Evolutionary conservation across 1,139 yeast genomes (phyloP), one percentile per base, ranked within the genome.

Genomic region (Nakaseomyces kungkrabaensis): DNA sequence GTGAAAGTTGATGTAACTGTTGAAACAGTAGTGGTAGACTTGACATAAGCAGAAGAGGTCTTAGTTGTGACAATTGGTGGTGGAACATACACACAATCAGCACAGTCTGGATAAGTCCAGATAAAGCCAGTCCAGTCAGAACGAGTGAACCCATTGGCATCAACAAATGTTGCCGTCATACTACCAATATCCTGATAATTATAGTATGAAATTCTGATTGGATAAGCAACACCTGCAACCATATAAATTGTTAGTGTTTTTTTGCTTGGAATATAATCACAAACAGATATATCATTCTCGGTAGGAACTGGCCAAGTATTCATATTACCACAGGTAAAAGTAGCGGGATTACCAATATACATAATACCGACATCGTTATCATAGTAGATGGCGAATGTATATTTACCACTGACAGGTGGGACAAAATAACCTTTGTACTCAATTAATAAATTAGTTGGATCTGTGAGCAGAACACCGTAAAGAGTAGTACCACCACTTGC

Each of bases 341-440:
- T 29, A 5, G 44, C 22, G 4, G 33, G 34, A 11, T 41, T 41
- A n/a, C 44, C 44, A 7, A 41, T n/a, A 17, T 13, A 41, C 34
- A 41, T 41, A 11, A 29, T 17, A 41, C 34, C 34, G 13, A 13
- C 44, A 13, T 63, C 58, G 56, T 59, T 55, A 3, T 52, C 59
- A 25, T 52, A 54, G 51, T 60, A 61, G 50, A 64, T 64, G 31
- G 51, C 52, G 4, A 44, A 31, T 5, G 57, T 52, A 46, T 65
- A 65, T 7, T 54, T 48, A 51, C 69, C 69, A 13, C 58, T 49
- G 8, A 37, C 43, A 6, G 43, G 43, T 26, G 68, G 54, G 8
- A 47, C 32, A 51, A 63, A 62, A 43, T 62, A 64, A 50, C 67
- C 66, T n/a, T 56, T 51, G 8, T 58, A 51, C 48, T 58, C 63